Conservation (phyloP, 2,329 filamentous ascomycete genomes). For the Ustilaginoidea virens region DNA sequence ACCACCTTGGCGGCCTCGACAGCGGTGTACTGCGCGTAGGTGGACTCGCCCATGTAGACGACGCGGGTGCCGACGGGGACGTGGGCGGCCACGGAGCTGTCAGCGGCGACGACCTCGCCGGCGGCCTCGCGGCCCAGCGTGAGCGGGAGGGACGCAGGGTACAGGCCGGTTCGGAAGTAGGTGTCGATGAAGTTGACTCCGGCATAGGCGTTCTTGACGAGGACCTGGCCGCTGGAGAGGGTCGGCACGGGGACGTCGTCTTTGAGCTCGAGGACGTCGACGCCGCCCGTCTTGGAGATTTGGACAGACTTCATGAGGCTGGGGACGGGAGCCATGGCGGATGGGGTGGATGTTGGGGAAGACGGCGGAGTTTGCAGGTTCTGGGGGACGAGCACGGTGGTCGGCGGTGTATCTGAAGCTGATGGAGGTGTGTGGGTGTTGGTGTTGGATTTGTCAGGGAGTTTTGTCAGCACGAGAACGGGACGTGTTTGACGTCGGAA, state of each 20-base stretch:
- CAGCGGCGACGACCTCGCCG: conserved; percentile 51
- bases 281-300: conserved; percentile 47
- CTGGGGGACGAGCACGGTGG: not conserved
- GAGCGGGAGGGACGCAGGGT: conserved; percentile 56
- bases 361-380: not conserved
- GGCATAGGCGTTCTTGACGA: conserved; percentile 66
- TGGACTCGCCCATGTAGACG: conserved; percentile 42
- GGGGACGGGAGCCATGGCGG: conserved; percentile 52
- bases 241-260: conserved; percentile 55
- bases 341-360: not conserved
- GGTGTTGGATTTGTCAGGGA: too few species aligned
- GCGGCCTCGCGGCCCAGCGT: conserved; percentile 68
- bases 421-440: too few species aligned
- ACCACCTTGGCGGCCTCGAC: conserved; percentile 38
- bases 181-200: conserved; percentile 86
- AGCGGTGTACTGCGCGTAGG: conserved; percentile 42
- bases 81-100: conserved; percentile 30
- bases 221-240: conserved; percentile 52
- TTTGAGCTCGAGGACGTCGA: conserved; percentile 57
- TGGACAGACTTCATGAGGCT: conserved; percentile 56
- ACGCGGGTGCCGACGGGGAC: conserved; percentile 55
- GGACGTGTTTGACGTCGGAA: too few species aligned
- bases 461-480: too few species aligned
- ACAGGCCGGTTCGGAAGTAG: conserved; percentile 79
- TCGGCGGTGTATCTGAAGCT: too few species aligned